Percentiles rank a stretch among this genome's conserved stretches.
These are phyloP conservation scores for Phellinidium pouzarii DNA, from an alignment of 1,284 basidiomycete species.

Conservation along the genomic window DNA sequence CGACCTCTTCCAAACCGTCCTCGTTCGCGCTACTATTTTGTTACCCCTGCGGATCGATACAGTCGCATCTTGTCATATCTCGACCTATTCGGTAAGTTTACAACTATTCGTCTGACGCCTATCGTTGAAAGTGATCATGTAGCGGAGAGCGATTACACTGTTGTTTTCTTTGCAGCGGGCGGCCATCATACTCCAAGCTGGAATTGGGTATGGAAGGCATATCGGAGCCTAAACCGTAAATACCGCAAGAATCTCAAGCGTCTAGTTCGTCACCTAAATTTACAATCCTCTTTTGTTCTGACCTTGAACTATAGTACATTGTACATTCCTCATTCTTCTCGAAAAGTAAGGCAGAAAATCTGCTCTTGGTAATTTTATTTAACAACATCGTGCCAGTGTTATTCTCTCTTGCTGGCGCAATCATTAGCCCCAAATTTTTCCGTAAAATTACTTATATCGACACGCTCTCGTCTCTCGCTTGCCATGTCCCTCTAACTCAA, in stretches of 20 bases:
- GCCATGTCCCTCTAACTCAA: constrained; percentile 71
- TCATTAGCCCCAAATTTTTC: constrained; percentile 86
- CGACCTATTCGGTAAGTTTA: constrained; percentile 64
- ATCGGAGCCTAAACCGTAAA: constrained; percentile 71
- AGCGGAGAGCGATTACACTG: constrained; percentile 85
- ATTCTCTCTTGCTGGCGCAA: constrained; percentile 77
- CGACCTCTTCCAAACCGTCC: background rate
- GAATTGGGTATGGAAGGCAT: constrained; percentile 90
- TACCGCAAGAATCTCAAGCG: constrained; percentile 85
- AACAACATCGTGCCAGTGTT: constrained; percentile 50
- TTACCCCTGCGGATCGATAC: constrained; percentile 8
- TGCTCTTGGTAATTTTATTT: background rate
- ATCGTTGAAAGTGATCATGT: background rate
- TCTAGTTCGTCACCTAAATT: constrained; percentile 40
- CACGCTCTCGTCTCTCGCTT: constrained; percentile 70
- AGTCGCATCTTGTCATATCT: constrained; percentile 72
- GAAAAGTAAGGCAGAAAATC: constrained; percentile 48
- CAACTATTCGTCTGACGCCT: background rate
- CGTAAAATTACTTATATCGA: constrained; percentile 71
- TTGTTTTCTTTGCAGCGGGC: constrained; percentile 82
- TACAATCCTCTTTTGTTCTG: background rate
- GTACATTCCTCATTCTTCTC: constrained; percentile 85
- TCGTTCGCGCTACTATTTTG: background rate
- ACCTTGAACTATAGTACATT: background rate
- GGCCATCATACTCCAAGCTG: constrained; percentile 68